A percentile compares a stretch with the other conserved stretches of the same genome.
These are phyloP conservation scores for Fusarium sp. DNA, from an alignment of 2,329 filamentous ascomycete genomes.

Conservation along the genomic window DNA sequence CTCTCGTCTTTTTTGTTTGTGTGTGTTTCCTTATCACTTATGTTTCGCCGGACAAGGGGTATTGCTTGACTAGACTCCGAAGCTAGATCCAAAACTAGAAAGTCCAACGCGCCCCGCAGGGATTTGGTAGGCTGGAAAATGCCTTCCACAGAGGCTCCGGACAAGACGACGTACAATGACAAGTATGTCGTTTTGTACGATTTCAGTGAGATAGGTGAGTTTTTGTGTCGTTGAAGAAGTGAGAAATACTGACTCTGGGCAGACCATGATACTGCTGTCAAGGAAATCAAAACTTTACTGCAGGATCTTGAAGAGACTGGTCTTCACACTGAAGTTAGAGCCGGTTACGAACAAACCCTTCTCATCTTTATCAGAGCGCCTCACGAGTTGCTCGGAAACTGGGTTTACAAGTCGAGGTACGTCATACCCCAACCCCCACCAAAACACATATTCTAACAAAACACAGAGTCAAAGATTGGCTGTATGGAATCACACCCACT, in stretches of 20 bases:
- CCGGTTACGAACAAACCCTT: slow-evolving; percentile 73
- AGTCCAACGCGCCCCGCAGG: neutral
- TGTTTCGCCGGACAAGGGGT: slow-evolving; percentile 17
- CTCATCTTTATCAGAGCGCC: slow-evolving; percentile 75
- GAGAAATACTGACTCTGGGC: too few relatives aligned
- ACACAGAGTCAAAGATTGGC: slow-evolving; percentile 80
- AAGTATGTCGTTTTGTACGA: slow-evolving; percentile 57
- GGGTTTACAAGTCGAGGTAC: slow-evolving; percentile 75
- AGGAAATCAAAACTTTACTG: slow-evolving; percentile 60
- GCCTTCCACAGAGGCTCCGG: slow-evolving; percentile 11
- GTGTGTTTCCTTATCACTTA: neutral
- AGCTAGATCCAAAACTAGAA: neutral
- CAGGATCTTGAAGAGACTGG: slow-evolving; percentile 70
- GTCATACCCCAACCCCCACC: neutral
- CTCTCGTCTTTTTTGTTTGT: neutral
- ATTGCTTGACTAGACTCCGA: slow-evolving; percentile 8
- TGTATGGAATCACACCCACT: slow-evolving; percentile 73
- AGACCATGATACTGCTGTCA: slow-evolving; percentile 51
- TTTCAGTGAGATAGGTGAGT: slow-evolving; percentile 50
- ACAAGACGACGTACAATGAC: slow-evolving; percentile 48
- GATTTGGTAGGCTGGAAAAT: slow-evolving; percentile 16
- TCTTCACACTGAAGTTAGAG: slow-evolving; percentile 76
- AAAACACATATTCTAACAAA: neutral
- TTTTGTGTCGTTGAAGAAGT: too few relatives aligned
- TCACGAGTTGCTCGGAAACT: slow-evolving; percentile 69